Conservation (phyloP, 768 basidiomycete genomes). For the Chlorophyllum brunneum region DNA sequence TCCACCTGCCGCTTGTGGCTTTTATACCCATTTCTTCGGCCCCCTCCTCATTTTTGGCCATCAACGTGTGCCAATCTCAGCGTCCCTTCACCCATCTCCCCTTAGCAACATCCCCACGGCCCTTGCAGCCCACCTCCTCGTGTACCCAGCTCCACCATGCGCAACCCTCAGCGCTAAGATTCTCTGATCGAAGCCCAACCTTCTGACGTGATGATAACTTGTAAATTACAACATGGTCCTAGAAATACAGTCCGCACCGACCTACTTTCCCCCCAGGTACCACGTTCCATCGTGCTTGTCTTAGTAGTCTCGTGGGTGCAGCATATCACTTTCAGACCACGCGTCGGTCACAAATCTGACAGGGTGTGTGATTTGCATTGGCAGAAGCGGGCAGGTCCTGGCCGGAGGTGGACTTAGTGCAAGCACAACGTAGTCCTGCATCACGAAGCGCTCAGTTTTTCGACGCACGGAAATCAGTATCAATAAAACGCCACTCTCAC, state of each 20-base stretch:
- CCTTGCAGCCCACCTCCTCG: neutral
- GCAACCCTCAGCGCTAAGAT: too few relatives aligned
- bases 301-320: conserved; percentile 35
- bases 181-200: conserved; percentile 1
- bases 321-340: conserved; percentile 32
- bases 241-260: neutral
- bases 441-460: neutral
- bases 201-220: neutral
- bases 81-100: neutral
- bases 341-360: conserved; percentile 56
- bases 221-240: neutral
- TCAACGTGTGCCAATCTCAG: conserved; percentile 4
- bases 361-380: conserved; percentile 41
- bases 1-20: conserved; percentile 27
- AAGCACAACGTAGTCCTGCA: conserved; percentile 54
- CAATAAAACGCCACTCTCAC: conserved; percentile 26
- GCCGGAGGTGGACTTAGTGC: conserved; percentile 42
- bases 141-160: neutral
- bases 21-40: conserved; percentile 28
- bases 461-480: neutral
- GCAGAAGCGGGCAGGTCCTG: conserved; percentile 37
- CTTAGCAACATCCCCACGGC: neutral
- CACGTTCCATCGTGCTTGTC: neutral
- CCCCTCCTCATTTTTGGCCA: conserved; percentile 18
- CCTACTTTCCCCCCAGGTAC: conserved; percentile 6